These are phyloP conservation scores for Coniochaeta sp. DNA, from an alignment of 2,329 filamentous ascomycete species.

Conservation along the genomic window DNA sequence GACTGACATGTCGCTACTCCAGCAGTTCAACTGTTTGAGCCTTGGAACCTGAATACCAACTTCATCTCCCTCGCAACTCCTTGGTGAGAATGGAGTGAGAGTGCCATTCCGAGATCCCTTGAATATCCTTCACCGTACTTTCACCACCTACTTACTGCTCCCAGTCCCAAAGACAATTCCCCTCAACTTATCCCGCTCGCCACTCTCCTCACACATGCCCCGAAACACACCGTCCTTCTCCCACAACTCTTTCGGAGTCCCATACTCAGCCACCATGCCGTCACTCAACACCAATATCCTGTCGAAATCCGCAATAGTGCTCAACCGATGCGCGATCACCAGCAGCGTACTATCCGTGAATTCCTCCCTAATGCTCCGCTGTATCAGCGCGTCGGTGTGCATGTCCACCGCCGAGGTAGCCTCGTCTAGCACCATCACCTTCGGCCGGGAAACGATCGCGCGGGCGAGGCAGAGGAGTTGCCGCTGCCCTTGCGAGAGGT, in stretches of 20 bases:
- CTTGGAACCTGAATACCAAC: too few species aligned
- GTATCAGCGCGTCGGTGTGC: constrained; percentile 66
- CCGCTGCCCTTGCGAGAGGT: constrained; percentile 68
- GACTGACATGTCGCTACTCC: neutral
- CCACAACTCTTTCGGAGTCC: constrained; percentile 56
- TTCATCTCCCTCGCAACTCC: too few species aligned
- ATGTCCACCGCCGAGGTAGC: constrained; percentile 75
- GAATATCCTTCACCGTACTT: too few species aligned
- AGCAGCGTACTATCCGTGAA: constrained; percentile 62
- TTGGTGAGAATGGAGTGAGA: too few species aligned
- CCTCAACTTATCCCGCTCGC: constrained; percentile 46
- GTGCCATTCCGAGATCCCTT: too few species aligned
- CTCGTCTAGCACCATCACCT: constrained; percentile 75
- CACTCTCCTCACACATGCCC: constrained; percentile 56
- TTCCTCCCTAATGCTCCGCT: constrained; percentile 64
- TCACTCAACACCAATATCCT: constrained; percentile 64
- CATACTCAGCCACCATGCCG: constrained; percentile 60
- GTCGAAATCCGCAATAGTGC: constrained; percentile 72
- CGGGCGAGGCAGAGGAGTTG: constrained; percentile 69
- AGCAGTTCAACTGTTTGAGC: too few species aligned
- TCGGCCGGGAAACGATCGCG: constrained; percentile 63
- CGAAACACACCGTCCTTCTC: constrained; percentile 45
- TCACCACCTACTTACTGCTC: neutral
- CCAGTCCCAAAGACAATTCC: constrained; percentile 30
- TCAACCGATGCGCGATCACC: constrained; percentile 69